Percentiles rank a stretch among this genome's conserved stretches.
phyloP scores from a whole-genome alignment of 2,329 filamentous ascomycete species.

The Pseudocercospora musae region DNA sequence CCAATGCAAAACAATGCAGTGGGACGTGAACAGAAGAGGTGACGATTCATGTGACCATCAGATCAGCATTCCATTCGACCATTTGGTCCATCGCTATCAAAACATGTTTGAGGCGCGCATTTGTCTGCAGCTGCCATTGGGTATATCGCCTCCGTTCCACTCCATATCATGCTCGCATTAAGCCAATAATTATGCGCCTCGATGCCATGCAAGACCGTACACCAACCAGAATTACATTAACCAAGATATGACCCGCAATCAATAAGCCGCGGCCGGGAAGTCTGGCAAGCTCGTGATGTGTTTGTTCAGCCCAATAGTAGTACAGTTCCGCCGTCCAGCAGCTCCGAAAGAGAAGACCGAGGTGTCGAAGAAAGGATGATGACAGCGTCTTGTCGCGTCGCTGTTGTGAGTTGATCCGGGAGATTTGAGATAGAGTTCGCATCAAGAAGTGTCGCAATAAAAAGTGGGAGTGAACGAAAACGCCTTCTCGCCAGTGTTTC shows the following conservation, averaged over 20 bases:
- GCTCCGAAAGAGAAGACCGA: constrained; percentile 7
- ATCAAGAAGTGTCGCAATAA: not conserved
- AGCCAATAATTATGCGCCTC: constrained; percentile 10
- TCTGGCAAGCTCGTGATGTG: constrained; percentile 3
- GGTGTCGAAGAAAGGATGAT: not conserved
- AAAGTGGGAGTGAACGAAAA: constrained; percentile 4
- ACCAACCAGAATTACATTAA: constrained; percentile 14
- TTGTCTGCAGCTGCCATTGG: constrained; percentile 21
- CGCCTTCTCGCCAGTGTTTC: not conserved
- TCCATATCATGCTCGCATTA: constrained; percentile 13
- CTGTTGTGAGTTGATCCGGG: not conserved
- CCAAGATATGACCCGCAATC: constrained; percentile 4
- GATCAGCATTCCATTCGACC: constrained; percentile 11
- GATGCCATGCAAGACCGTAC: constrained; percentile 10
- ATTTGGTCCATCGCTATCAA: constrained; percentile 11
- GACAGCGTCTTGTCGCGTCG: not conserved
- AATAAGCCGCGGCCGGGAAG: constrained; percentile 4
- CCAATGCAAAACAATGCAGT: not conserved
- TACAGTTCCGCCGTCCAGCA: constrained; percentile 21
- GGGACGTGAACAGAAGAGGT: not conserved
- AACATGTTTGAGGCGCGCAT: constrained; percentile 18
- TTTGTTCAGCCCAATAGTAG: constrained; percentile 7
- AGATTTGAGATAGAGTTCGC: not conserved
- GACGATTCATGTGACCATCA: not conserved
- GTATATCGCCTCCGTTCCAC: constrained; percentile 13